phyloP scores from a whole-genome alignment of 164 flowering plant genomes.

The Dillenia suffruticosa region DNA sequence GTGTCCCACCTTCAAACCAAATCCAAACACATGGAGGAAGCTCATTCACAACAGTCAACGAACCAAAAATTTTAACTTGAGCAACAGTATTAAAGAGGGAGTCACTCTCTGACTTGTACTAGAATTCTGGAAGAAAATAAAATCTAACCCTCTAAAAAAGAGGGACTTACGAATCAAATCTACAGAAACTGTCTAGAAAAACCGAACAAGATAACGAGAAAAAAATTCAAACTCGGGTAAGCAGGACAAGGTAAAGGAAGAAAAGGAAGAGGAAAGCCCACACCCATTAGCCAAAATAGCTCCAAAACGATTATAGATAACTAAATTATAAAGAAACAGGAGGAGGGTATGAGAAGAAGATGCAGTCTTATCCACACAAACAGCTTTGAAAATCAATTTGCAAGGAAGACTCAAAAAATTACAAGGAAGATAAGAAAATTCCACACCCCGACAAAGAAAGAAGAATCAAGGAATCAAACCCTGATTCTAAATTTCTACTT shows the following conservation, averaged over 20 bases:
- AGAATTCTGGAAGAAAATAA: conserved; percentile 7
- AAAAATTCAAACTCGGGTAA: conserved; percentile 4
- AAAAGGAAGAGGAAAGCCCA: conserved; percentile 6
- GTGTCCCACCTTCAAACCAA: conserved; percentile 58
- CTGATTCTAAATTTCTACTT: conserved; percentile 20
- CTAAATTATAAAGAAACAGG: not conserved
- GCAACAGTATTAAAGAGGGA: conserved; percentile 13
- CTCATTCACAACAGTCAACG: conserved; percentile 41
- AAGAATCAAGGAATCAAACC: conserved; percentile 20
- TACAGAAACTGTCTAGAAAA: conserved; percentile 16
- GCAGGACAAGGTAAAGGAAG: not conserved
- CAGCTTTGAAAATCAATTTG: conserved; percentile 4
- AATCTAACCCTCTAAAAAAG: conserved; percentile 8
- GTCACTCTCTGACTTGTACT: conserved; percentile 22
- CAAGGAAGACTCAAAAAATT: conserved; percentile 11
- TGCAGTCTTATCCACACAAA: conserved; percentile 28
- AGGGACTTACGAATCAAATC: conserved; percentile 13
- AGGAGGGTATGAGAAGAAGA: conserved; percentile 16
- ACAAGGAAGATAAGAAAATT: conserved; percentile 6
- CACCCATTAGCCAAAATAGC: too few relatives aligned
- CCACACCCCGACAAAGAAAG: conserved; percentile 6
- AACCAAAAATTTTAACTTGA: conserved; percentile 10
- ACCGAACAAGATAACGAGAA: conserved; percentile 14
- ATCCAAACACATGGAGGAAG: conserved; percentile 46
- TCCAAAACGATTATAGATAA: not conserved